These are phyloP conservation scores for Saturnispora sekii DNA, from an alignment of 805 yeast species.

Conservation along the genomic window DNA sequence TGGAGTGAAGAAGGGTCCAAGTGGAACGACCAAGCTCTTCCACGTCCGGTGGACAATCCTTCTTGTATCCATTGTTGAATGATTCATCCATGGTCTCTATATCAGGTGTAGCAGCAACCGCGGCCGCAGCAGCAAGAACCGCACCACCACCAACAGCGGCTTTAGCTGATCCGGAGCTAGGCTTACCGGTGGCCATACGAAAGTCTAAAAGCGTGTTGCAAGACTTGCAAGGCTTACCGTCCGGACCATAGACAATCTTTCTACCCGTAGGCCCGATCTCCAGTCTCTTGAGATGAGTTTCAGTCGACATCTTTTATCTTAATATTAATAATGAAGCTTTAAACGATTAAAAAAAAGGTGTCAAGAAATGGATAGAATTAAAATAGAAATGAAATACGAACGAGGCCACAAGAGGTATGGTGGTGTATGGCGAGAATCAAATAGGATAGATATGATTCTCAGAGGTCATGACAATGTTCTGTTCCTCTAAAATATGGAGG, in stretches of 20 bases:
- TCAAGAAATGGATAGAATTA: conserved; percentile 1
- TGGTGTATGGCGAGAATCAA: conserved; percentile 4
- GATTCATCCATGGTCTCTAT: conserved; percentile 13
- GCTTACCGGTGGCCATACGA: conserved; percentile 40
- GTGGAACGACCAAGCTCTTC: conserved; percentile 71
- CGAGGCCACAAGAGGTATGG: too few relatives aligned
- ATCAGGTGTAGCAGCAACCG: conserved; percentile 15
- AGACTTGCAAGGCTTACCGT: conserved; percentile 96
- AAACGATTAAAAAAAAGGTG: background rate
- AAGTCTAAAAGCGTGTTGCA: conserved; percentile 81
- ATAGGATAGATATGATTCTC: conserved; percentile 42
- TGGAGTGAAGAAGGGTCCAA: conserved; percentile 86
- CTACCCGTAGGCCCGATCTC: conserved; percentile 51
- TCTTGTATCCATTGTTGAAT: conserved; percentile 23
- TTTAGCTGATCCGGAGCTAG: conserved; percentile 13
- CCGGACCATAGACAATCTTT: conserved; percentile 66
- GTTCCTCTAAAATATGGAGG: conserved; percentile 31
- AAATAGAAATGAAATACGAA: background rate
- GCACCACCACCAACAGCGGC: conserved; percentile 9
- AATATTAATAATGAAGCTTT: background rate
- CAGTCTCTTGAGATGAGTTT: conserved; percentile 24
- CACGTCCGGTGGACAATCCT: conserved; percentile 81
- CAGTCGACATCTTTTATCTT: conserved; percentile 3
- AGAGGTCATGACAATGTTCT: conserved; percentile 38
- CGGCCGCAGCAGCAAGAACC: conserved; percentile 10